Base-by-base conservation (phyloP, 345 rosid genomes). In the Moringa oleifera region DNA sequence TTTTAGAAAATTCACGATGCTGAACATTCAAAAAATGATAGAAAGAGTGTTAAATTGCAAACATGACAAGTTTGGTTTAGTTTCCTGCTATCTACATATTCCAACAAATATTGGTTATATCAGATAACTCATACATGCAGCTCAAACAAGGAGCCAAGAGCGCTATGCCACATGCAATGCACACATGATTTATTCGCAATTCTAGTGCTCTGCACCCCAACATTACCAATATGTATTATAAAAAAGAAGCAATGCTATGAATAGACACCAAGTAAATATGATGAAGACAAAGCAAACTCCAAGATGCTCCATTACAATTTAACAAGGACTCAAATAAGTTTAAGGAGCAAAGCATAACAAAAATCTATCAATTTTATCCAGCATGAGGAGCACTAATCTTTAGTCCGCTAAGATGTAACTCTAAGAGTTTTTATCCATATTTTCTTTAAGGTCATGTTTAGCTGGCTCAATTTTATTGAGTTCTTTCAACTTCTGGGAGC, bases 1-100 rank as follows among this genome's bases (percentile, higher is more conserved):
- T 74, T 73, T 94, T 87, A 33, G 95, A 85, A 78, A 70, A 90
- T 67, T 80, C 86, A 65, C 71, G 82, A 79, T 90, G 96, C 99
- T 94, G 66, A 46, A 74, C 70, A 71, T 63, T 59, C 25, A 70
- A 50, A 71, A 41, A 59, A 72, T 57, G 54, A 73, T 68, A 57
- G 25, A 54, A 23, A 53, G 69, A 28, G 33, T 52, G 23, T 36
- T 68, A 31, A 66, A 67, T 65, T 60, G 62, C 46, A 71, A 54
- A 49, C 15, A 65, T 45, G 19, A n/a, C n/a, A n/a, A n/a, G n/a
- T n/a, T n/a, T n/a, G n/a, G n/a, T n/a, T n/a, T 47, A 53, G 49
- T 24, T 46, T n/a, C 45, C 51, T 0, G 54, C 33, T 50, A 21
- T 20, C 58, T n/a, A n/a, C n/a, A n/a, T n/a, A n/a, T 61, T 25